Base-by-base conservation (phyloP, 345 rosid species). In the Citrus inodora region DNA sequence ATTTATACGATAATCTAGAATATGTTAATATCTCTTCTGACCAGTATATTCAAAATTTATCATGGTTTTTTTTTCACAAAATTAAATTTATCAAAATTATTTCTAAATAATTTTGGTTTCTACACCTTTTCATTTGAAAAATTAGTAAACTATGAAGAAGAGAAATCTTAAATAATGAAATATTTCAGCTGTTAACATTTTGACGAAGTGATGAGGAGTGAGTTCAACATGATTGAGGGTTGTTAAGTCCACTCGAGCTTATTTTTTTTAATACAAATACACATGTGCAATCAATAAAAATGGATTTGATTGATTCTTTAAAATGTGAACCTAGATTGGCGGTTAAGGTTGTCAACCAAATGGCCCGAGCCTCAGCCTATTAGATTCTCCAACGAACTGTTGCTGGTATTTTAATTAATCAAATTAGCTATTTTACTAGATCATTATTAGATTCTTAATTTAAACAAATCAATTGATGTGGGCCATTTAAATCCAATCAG, bases 401-500 rank as follows among this genome's bases (percentile, higher is more conserved):
- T 9, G 37, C 25, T 19, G 9, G 5, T 21, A 27, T 28, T 37
- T 24, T 22, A 63, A 74, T 63, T 30, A 24, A 17, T n/a, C 53
- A 10, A 14, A 3, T 17, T 17, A 17, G 2, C 58, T n/a, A 53
- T n/a, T 40, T 67, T 37, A 19, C 1, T 67, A 24, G 46, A 32
- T 73, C 76, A 37, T 32, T 56, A 60, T 32, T 56, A 38, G 76
- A 37, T 73, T 60, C 68, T 74, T 9, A 38, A 24, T 35, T 2
- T 13, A 38, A 58, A 35, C 77, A 17, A 17, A 65, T 24, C 17
- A 8, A 37, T 13, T 46, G 51, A 46, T 7, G 68, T 40, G 58
- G 77, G 37, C 68, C 68, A 74, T 38, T 32, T 56, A 37, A 58
- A 68, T 67, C 66, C 73, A 76, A 67, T 78, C 46, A 60, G 51